Evolutionary conservation across 371 early-diverging fungal genomes (phyloP).

Genomic region (Lichtheimia hyalospora): DNA sequence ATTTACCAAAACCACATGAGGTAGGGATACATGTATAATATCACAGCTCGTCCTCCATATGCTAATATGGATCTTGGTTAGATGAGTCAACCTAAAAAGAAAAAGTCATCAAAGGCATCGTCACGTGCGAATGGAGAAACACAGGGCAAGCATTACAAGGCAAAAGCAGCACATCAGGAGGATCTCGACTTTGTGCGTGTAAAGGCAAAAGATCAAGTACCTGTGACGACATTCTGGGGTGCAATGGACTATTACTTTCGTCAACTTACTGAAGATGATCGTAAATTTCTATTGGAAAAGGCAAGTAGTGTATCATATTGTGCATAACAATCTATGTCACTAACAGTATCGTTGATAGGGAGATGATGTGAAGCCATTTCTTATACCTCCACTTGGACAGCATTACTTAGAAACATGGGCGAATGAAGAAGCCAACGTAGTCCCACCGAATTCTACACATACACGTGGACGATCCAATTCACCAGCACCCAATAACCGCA

Average conservation of each 20-base stretch:
- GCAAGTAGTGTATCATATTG: conserved; percentile 9
- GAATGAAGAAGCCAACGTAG: conserved; percentile 68
- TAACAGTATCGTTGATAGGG: conserved; percentile 11
- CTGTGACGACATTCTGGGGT: conserved; percentile 78
- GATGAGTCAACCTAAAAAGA: conserved; percentile 1
- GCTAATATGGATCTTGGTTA: neutral
- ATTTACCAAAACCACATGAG: conserved; percentile 21
- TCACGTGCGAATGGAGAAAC: conserved; percentile 11
- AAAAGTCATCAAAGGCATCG: conserved; percentile 7
- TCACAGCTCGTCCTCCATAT: neutral
- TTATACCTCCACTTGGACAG: conserved; percentile 77
- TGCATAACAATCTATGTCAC: neutral
- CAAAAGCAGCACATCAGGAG: conserved; percentile 13
- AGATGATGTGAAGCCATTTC: conserved; percentile 66
- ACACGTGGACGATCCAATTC: conserved; percentile 41
- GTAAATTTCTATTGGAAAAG: conserved; percentile 64
- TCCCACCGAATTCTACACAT: conserved; percentile 29
- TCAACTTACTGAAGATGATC: conserved; percentile 82
- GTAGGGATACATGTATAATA: conserved; percentile 1
- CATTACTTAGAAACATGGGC: conserved; percentile 82
- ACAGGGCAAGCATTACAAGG: conserved; percentile 8
- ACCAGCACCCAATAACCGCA: conserved; percentile 11
- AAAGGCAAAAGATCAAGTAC: conserved; percentile 72
- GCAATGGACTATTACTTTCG: conserved; percentile 85
- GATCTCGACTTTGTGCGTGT: conserved; percentile 45